Evolutionary conservation across 495 filamentous ascomycete species (phyloP), one percentile per base, ranked within the genome.

Genomic region (Xylaria cubensis): DNA sequence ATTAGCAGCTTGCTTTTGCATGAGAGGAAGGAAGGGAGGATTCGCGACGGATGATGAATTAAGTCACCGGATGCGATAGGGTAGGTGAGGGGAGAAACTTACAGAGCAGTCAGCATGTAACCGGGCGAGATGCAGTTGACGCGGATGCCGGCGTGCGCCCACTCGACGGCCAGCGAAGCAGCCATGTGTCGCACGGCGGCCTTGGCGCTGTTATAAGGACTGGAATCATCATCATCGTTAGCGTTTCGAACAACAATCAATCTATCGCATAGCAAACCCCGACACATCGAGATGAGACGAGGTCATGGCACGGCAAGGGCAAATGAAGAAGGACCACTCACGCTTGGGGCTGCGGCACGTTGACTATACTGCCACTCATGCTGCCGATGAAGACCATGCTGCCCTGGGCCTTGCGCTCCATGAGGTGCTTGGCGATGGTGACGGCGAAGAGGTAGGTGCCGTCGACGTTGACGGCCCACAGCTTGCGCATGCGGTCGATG

Each of bases 51-150:
- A 59, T 39, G 13, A 17, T n/a, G 53, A 56, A 1, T 32, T n/a
- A 26, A 21, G 26, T 24, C 24, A 8, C 10, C 32, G 19, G 17
- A 6, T 21, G 13, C 44, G 36, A 41, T 48, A 63, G 59, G 61
- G 62, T 61, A 39, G 26, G 41, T 55, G 58, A 36, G 26, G 26
- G 1, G 26, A 17, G 59, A 24, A 58, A 86, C 87, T 86, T 82
- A 93, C 94, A 98, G 81, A 59, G 94, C 94, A 24, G 95, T 98
- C 74, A 97, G 83, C 95, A 97, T 97, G 81, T 97, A 97, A 24
- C 94, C 94, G 0, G 94, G 94, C 70, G 89, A 92, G 77, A 97
- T 97, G 78, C 91, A 94, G 80, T 97, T 97, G 42, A 97, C 94
- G 13, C 94, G 89, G 75, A 97, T 97, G 65, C 89, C 90, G 32